phyloP scores from a whole-genome alignment of 805 yeast genomes.

The Barnettozyma wickerhamii region DNA sequence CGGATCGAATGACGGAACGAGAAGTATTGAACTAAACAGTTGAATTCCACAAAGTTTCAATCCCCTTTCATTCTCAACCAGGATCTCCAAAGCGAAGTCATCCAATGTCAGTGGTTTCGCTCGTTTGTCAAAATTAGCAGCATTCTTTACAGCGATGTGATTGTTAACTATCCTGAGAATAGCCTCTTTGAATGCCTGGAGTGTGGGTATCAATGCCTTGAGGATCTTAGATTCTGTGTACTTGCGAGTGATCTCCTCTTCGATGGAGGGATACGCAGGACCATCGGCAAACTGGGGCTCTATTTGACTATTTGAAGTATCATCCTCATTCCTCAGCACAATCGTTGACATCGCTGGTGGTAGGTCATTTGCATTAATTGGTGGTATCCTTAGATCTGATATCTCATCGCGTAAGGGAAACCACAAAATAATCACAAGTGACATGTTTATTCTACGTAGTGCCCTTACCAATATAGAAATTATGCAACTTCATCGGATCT shows the following conservation, averaged over 20 bases:
- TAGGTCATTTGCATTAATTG: too few relatives aligned
- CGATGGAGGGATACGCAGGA: not conserved
- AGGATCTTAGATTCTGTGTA: not conserved
- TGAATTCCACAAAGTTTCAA: constrained; percentile 48
- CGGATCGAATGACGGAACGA: constrained; percentile 43
- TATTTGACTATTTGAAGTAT: too few relatives aligned
- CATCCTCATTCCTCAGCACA: too few relatives aligned
- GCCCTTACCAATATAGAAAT: too few relatives aligned
- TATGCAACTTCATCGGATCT: too few relatives aligned
- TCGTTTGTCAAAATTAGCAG: not conserved
- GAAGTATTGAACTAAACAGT: constrained; percentile 40
- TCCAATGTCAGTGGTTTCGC: not conserved
- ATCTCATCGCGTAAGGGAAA: too few relatives aligned
- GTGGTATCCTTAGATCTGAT: too few relatives aligned
- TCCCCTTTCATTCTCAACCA: constrained; percentile 56
- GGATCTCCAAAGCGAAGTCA: constrained; percentile 30
- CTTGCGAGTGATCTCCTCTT: not conserved
- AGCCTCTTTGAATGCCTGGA: not conserved
- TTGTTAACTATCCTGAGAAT: constrained; percentile 1
- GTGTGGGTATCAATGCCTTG: not conserved
- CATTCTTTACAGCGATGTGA: not conserved
- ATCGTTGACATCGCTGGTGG: too few relatives aligned
- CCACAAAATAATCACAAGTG: too few relatives aligned
- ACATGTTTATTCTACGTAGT: too few relatives aligned
- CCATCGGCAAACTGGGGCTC: too few relatives aligned